phyloP scores from a whole-genome alignment of 140 eudicot species.

The Oenanthe javanica region DNA sequence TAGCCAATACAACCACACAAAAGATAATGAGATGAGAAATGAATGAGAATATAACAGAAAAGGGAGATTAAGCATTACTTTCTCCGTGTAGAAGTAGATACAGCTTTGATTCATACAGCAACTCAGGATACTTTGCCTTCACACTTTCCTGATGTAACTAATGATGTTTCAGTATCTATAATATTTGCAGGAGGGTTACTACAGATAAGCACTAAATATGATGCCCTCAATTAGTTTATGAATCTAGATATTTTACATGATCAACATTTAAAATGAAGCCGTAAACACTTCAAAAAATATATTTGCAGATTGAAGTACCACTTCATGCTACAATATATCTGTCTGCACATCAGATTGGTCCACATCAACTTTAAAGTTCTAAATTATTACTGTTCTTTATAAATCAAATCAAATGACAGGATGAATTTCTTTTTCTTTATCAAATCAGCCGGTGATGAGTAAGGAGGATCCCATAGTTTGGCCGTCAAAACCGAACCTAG shows the following conservation, averaged over 20 bases:
- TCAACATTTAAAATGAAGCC: background rate
- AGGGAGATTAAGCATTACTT: background rate
- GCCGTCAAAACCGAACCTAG: background rate
- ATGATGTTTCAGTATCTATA: background rate
- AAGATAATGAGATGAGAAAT: background rate
- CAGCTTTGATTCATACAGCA: background rate
- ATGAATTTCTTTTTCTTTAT: no score
- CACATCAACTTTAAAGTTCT: background rate
- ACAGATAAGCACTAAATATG: background rate
- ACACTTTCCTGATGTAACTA: background rate
- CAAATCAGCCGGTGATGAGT: background rate
- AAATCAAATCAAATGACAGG: no score
- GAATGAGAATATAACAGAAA: background rate
- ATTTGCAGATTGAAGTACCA: background rate
- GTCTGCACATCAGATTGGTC: no score
- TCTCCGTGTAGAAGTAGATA: background rate
- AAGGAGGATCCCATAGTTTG: background rate
- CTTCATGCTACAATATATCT: no score
- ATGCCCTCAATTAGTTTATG: background rate
- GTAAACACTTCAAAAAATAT: no score
- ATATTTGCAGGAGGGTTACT: background rate
- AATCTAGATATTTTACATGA: background rate
- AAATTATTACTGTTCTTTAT: no score
- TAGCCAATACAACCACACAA: background rate
- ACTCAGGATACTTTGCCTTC: background rate